phyloP scores from a whole-genome alignment of 23 red algal species.

The Agarophyton chilense region DNA sequence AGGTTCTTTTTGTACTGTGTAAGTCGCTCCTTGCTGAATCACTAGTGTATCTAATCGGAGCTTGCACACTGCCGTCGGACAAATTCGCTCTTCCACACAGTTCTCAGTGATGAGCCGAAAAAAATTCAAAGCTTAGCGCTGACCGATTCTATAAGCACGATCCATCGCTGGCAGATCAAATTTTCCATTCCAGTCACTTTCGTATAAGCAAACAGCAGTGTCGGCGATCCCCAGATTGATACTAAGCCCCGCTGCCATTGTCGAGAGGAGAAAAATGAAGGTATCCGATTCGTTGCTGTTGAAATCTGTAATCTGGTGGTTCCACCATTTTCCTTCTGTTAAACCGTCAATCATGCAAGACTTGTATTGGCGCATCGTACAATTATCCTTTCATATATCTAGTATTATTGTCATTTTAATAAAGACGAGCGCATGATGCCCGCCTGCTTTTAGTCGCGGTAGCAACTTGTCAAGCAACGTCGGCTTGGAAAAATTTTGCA shows the following conservation, averaged over 20 bases:
- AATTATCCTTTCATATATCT: constrained; percentile 98
- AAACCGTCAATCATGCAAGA: constrained; percentile 97
- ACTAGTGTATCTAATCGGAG: constrained; percentile 95
- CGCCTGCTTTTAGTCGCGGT: constrained; percentile 79
- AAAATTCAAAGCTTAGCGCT: constrained; percentile 92
- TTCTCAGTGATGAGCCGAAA: constrained; percentile 91
- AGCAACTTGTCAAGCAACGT: constrained; percentile 92
- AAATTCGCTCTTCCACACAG: constrained; percentile 94
- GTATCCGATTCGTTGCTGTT: constrained; percentile 89
- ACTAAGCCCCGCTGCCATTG: constrained; percentile 93
- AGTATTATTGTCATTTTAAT: constrained; percentile 98
- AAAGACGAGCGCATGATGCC: constrained; percentile 94
- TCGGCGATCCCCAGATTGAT: constrained; percentile 99
- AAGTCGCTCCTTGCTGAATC: constrained; percentile 96
- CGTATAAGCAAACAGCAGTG: constrained; percentile 96
- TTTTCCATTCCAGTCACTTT: constrained; percentile 99
- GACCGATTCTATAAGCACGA: constrained; percentile 97
- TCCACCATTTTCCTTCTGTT: constrained; percentile 92
- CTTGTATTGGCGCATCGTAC: constrained; percentile 85
- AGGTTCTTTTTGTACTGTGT: constrained; percentile 90
- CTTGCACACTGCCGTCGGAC: constrained; percentile 91
- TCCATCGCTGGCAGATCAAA: constrained; percentile 99
- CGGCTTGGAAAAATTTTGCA: constrained; percentile 85
- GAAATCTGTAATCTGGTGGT: constrained; percentile 94
- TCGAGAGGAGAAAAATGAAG: constrained; percentile 97